Percentiles rank a stretch among this genome's conserved stretches.
These are phyloP conservation scores for Tuber umbilicatum DNA, from an alignment of 495 filamentous ascomycete genomes.

Conservation along the genomic window DNA sequence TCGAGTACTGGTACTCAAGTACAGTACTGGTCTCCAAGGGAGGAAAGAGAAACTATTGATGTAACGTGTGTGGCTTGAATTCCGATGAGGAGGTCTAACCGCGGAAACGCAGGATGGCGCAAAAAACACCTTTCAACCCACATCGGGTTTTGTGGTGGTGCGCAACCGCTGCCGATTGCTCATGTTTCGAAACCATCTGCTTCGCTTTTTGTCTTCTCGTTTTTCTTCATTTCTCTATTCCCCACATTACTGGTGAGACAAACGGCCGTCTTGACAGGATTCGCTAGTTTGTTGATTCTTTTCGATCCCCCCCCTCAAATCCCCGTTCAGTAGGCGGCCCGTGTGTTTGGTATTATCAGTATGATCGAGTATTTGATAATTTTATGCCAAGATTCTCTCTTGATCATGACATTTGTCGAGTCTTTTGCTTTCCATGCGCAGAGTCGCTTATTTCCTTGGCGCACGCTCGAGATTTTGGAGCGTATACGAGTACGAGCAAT, in stretches of 20 bases:
- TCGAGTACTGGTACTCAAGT: too few species aligned
- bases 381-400: neutral
- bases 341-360: neutral
- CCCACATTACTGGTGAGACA: neutral
- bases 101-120: slow-evolving; percentile 23
- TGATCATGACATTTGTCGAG: neutral
- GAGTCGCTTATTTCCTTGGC: neutral
- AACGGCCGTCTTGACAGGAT: neutral
- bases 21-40: neutral
- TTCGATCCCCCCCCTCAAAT: neutral
- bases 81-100: slow-evolving; percentile 6
- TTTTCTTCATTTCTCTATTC: neutral
- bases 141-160: neutral
- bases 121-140: slow-evolving; percentile 17
- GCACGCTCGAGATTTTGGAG: neutral
- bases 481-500: too few species aligned
- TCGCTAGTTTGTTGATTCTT: neutral
- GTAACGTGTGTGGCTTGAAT: slow-evolving; percentile 2
- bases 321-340: neutral
- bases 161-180: neutral
- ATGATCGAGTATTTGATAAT: neutral
- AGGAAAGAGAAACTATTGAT: neutral
- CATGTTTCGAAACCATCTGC: neutral
- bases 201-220: neutral
- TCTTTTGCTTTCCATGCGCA: neutral